A percentile compares a stretch with the other conserved stretches of the same genome.
Conservation (phyloP, 306 rosid species). For the Lablab purpureus region DNA sequence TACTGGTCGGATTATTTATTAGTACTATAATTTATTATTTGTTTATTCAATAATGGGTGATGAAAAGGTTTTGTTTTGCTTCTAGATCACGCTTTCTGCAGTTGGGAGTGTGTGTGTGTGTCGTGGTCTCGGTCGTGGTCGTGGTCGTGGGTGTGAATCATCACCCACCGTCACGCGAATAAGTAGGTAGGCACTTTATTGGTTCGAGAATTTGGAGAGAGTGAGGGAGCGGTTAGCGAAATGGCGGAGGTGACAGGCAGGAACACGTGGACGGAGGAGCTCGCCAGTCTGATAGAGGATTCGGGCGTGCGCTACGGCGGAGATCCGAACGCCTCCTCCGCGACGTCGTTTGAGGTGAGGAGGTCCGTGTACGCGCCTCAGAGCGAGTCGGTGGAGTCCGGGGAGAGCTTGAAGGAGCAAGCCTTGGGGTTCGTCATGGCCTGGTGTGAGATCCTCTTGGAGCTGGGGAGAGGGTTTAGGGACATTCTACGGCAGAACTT, state of each 20-base stretch:
- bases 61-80: conserved; percentile 51
- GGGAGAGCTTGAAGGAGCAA: conserved; percentile 81
- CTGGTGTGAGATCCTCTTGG: conserved; percentile 87
- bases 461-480: conserved; percentile 79
- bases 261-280: conserved; percentile 70
- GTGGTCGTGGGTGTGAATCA: conserved; percentile 21
- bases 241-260: conserved; percentile 62
- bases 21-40: not conserved
- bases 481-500: conserved; percentile 82
- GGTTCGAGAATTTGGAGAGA: conserved; percentile 31
- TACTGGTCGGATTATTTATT: not conserved
- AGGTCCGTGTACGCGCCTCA: conserved; percentile 39
- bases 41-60: not conserved
- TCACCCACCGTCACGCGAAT: not conserved
- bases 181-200: not conserved
- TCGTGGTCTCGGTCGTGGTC: no score
- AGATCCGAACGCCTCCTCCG: conserved; percentile 51
- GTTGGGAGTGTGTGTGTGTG: conserved; percentile 36
- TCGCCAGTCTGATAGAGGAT: conserved; percentile 67
- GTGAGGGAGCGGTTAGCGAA: not conserved
- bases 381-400: conserved; percentile 53
- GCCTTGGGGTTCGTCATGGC: conserved; percentile 82
- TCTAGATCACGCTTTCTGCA: conserved; percentile 61
- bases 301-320: conserved; percentile 55
- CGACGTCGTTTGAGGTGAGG: conserved; percentile 51